Percentiles rank a stretch among this genome's conserved stretches.
phyloP scores from a whole-genome alignment of 2,329 filamentous ascomycete genomes.

The Exserohilum rostratum region DNA sequence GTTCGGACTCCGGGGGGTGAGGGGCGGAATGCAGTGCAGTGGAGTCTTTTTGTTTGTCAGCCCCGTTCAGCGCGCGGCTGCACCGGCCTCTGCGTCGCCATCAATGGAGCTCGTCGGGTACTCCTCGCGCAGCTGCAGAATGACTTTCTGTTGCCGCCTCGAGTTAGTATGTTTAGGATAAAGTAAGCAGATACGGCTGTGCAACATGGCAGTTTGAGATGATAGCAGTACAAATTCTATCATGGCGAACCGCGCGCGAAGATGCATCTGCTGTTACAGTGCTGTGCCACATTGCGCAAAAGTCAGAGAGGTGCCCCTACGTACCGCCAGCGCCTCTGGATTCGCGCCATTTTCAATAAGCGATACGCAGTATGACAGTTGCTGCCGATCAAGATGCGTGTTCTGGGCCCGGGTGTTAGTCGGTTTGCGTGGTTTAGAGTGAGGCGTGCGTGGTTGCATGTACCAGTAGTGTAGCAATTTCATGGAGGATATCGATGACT shows the following conservation, averaged over 20 bases:
- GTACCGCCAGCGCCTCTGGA: slow-evolving; percentile 89
- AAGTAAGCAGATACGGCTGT: too few species aligned
- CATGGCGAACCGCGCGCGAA: slow-evolving; percentile 18
- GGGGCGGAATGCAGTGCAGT: background rate
- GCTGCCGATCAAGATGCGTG: slow-evolving; percentile 87
- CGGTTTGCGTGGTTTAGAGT: background rate
- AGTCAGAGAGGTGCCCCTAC: slow-evolving; percentile 43
- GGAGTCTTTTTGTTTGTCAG: background rate
- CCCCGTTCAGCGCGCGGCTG: slow-evolving; percentile 29
- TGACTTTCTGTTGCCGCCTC: slow-evolving; percentile 50
- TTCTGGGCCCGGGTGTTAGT: slow-evolving; percentile 65
- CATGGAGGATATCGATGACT: slow-evolving; percentile 78
- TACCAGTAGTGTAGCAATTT: slow-evolving; percentile 89
- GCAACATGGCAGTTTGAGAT: too few species aligned
- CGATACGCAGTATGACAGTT: slow-evolving; percentile 92
- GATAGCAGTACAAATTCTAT: too few species aligned
- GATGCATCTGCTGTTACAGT: slow-evolving; percentile 8
- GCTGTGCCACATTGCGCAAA: slow-evolving; percentile 12
- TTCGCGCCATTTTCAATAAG: slow-evolving; percentile 98
- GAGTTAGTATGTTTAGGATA: slow-evolving; percentile 14
- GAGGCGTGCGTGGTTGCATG: slow-evolving; percentile 34
- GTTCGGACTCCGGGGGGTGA: slow-evolving; percentile 8
- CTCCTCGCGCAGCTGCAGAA: slow-evolving; percentile 53
- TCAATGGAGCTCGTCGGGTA: slow-evolving; percentile 43
- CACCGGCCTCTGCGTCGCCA: slow-evolving; percentile 31